These are phyloP conservation scores for Cercospora sp. DNA, from an alignment of 2,329 filamentous ascomycete species.

Conservation along the genomic window DNA sequence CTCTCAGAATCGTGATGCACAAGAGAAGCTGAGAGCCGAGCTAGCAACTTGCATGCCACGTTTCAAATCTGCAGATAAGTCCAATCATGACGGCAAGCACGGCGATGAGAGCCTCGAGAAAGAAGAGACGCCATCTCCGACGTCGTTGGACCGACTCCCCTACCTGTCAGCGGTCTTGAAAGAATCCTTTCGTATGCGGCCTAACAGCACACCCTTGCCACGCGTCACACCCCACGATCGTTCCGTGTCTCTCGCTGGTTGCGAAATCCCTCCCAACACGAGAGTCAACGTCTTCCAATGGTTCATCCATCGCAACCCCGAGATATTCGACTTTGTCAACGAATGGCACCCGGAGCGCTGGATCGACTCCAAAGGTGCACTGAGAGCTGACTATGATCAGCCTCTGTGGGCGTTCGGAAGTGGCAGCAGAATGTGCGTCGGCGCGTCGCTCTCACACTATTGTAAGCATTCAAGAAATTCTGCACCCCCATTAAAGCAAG, in stretches of 20 bases:
- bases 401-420: background rate
- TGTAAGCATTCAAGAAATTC: background rate
- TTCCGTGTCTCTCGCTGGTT: background rate
- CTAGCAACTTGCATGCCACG: background rate
- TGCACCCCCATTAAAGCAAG: too few species aligned
- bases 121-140: background rate
- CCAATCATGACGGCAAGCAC: too few species aligned
- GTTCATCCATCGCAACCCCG: background rate
- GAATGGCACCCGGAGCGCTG: background rate
- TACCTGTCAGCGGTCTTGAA: background rate
- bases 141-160: background rate
- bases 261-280: background rate
- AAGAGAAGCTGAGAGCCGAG: background rate
- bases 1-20: background rate
- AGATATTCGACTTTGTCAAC: background rate
- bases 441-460: background rate
- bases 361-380: background rate
- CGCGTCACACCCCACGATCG: background rate
- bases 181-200: background rate
- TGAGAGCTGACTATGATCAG: background rate
- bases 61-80: background rate
- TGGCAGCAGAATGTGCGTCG: background rate
- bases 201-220: background rate
- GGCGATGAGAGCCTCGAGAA: too few species aligned
- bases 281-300: background rate